Conservation (phyloP, 78 protist species). For the Acrasis kona region DNA sequence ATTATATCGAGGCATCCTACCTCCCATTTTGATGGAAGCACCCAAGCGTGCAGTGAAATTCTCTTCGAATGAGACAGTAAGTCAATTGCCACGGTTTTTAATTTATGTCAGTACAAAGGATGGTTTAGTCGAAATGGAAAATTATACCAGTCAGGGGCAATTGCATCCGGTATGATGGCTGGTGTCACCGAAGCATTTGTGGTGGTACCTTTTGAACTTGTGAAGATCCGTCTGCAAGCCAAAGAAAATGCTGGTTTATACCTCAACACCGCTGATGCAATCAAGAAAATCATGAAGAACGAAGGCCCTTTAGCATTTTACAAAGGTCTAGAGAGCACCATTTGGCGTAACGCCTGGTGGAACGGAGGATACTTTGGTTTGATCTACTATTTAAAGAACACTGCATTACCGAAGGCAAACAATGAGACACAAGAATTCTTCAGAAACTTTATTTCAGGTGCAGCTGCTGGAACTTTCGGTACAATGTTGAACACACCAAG, state of each 20-base stretch:
- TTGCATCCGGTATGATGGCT: slow-evolving; percentile 53
- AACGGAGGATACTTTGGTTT: slow-evolving; percentile 67
- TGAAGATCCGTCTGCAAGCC: slow-evolving; percentile 64
- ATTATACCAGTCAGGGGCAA: background rate
- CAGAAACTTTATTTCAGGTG: slow-evolving; percentile 57
- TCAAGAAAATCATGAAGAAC: slow-evolving; percentile 6
- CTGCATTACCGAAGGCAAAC: slow-evolving; percentile 31
- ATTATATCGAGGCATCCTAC: slow-evolving; percentile 58
- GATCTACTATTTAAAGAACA: slow-evolving; percentile 34
- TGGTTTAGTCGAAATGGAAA: slow-evolving; percentile 13
- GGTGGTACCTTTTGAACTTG: slow-evolving; percentile 65
- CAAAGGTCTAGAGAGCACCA: slow-evolving; percentile 54
- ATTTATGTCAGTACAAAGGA: too few relatives aligned
- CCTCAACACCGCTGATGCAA: slow-evolving; percentile 41
- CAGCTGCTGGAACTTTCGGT: slow-evolving; percentile 64
- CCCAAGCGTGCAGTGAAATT: slow-evolving; percentile 70
- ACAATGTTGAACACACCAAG: slow-evolving; percentile 63
- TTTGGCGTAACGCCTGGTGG: slow-evolving; percentile 63
- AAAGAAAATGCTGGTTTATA: background rate
- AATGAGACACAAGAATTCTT: background rate
- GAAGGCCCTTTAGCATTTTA: slow-evolving; percentile 20
- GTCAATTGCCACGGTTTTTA: background rate
- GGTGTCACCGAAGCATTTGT: slow-evolving; percentile 68
- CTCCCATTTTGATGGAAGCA: slow-evolving; percentile 55
- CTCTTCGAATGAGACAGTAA: slow-evolving; percentile 46